These are phyloP conservation scores for Stephanocyclus meneghinianus DNA, from an alignment of 352 stramenopile species.

Conservation along the genomic window DNA sequence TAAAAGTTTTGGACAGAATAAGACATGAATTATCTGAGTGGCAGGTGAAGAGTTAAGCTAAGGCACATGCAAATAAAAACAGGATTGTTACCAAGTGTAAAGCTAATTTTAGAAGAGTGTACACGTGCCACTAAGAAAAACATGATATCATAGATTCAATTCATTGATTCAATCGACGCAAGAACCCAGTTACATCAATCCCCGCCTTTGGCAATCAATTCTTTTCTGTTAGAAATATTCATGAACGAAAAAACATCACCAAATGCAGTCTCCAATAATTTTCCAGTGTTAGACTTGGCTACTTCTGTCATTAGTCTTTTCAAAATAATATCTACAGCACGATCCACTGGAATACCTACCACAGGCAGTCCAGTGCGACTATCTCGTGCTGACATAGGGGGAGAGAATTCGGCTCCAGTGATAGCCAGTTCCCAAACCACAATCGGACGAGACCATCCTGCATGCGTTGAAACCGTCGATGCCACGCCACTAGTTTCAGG, in stretches of 20 bases:
- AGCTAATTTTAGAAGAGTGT: no score
- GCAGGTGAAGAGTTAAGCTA: no score
- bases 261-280: conserved; percentile 72
- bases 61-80: no score
- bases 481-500: conserved; percentile 2
- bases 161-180: no score
- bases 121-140: no score
- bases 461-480: neutral
- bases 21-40: no score
- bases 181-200: neutral
- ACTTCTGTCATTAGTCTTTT: conserved; percentile 70
- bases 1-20: no score
- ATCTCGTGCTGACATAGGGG: conserved; percentile 67
- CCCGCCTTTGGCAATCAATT: neutral
- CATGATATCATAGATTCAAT: no score
- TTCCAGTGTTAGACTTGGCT: conserved; percentile 74
- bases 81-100: no score
- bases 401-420: conserved; percentile 67
- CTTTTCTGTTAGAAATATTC: conserved; percentile 28
- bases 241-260: conserved; percentile 65
- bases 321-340: conserved; percentile 67
- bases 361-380: conserved; percentile 53
- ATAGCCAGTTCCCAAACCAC: conserved; percentile 62
- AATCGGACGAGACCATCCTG: conserved; percentile 73
- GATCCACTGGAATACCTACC: conserved; percentile 70